phyloP scores from a whole-genome alignment of 2,329 filamentous ascomycete species.

The Aureobasidium uvarum region DNA sequence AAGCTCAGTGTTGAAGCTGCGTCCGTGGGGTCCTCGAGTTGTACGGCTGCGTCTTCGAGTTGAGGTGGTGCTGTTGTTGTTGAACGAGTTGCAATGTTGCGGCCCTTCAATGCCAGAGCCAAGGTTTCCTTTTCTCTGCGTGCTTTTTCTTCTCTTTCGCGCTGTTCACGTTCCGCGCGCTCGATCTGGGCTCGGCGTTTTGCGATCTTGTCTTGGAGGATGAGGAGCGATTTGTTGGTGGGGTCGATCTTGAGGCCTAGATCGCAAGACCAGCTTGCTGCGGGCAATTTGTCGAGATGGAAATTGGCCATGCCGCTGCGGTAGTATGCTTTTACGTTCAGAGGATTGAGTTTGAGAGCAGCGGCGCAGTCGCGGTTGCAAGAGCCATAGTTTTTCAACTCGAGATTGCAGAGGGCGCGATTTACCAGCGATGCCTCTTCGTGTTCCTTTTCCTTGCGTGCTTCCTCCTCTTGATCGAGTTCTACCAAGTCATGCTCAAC shows the following conservation, averaged over 20 bases:
- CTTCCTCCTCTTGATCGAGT: slow-evolving; percentile 60
- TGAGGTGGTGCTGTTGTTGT: slow-evolving; percentile 72
- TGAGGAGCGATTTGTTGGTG: slow-evolving; percentile 64
- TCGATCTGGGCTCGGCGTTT: slow-evolving; percentile 58
- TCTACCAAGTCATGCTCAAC: slow-evolving; percentile 39
- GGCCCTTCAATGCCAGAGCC: slow-evolving; percentile 56
- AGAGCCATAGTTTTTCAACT: slow-evolving; percentile 82
- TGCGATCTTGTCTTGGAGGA: slow-evolving; percentile 62
- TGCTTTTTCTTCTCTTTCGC: slow-evolving; percentile 55
- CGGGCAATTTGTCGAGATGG: slow-evolving; percentile 70
- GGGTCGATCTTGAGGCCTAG: slow-evolving; percentile 72
- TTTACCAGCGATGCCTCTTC: slow-evolving; percentile 81
- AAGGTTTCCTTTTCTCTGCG: slow-evolving; percentile 58
- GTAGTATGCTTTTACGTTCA: slow-evolving; percentile 88
- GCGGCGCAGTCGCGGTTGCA: slow-evolving; percentile 82
- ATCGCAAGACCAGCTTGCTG: slow-evolving; percentile 76
- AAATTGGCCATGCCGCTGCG: slow-evolving; percentile 76
- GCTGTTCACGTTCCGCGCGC: slow-evolving; percentile 56
- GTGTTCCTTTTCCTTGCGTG: slow-evolving; percentile 59
- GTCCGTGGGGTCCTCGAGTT: slow-evolving; percentile 70
- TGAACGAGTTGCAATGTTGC: slow-evolving; percentile 64
- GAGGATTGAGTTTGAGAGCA: slow-evolving; percentile 72
- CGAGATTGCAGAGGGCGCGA: slow-evolving; percentile 83
- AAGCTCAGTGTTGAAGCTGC: slow-evolving; percentile 69
- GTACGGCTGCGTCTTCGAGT: slow-evolving; percentile 76